Conservation (phyloP, 2,329 filamentous ascomycete genomes). For the Orbilia javanica region DNA sequence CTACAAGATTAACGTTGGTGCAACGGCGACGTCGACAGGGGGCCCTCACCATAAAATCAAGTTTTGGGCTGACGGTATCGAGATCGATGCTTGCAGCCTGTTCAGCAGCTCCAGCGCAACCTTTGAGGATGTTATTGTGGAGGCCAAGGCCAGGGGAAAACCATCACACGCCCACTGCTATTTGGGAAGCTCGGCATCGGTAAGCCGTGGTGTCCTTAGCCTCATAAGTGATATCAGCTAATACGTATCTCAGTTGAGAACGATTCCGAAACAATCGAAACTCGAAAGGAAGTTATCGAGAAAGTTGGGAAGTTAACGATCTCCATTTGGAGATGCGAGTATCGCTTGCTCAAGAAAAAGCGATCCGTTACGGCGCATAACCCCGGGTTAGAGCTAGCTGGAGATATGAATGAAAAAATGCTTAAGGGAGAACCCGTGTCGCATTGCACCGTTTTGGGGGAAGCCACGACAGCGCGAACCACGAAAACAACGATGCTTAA, state of each 20-base stretch:
- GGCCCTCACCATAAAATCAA: background rate
- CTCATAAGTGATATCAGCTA: no score
- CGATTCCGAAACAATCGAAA: background rate
- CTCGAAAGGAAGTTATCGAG: background rate
- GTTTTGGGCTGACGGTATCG: conserved; percentile 17
- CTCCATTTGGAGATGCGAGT: background rate
- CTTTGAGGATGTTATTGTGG: no score
- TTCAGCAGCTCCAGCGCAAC: no score
- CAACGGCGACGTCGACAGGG: background rate
- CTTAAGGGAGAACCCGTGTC: conserved; percentile 19
- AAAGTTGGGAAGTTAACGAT: background rate
- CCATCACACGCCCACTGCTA: background rate
- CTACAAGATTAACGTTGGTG: background rate
- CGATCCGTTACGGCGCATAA: no score
- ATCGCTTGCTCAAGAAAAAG: no score
- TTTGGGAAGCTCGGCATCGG: background rate
- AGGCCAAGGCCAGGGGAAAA: no score
- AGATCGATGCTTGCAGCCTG: no score
- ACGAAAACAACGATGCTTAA: no score
- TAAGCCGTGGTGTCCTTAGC: background rate
- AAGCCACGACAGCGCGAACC: background rate
- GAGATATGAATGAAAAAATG: background rate
- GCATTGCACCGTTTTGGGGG: background rate
- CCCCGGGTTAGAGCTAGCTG: background rate
- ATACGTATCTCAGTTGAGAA: background rate